Conservation (phyloP, 2,329 filamentous ascomycete genomes). For the Mycocentrospora acerina region DNA sequence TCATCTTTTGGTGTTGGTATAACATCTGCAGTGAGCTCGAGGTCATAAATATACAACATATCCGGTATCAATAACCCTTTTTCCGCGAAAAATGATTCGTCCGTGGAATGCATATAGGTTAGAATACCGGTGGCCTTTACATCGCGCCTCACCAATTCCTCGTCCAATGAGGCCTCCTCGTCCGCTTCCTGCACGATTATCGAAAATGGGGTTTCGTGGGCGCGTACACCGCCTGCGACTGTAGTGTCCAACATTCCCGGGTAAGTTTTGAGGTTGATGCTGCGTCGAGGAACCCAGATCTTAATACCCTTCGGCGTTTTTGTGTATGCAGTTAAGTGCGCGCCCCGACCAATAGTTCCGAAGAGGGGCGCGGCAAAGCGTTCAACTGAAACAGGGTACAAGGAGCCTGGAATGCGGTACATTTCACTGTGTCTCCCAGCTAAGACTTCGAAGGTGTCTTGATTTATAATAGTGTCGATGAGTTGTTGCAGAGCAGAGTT, state of each 20-base stretch:
- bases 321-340: constrained; percentile 39
- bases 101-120: constrained; percentile 80
- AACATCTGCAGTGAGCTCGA: constrained; percentile 24
- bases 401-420: constrained; percentile 44
- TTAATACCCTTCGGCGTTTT: constrained; percentile 55
- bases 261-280: constrained; percentile 77
- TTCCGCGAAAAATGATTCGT: constrained; percentile 68
- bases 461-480: constrained; percentile 1
- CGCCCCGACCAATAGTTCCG: constrained; percentile 41
- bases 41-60: constrained; percentile 37
- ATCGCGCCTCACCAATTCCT: constrained; percentile 17
- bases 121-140: constrained; percentile 59
- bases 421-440: constrained; percentile 2
- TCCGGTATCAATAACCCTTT: constrained; percentile 28
- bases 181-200: constrained; percentile 29
- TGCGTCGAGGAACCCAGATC: constrained; percentile 78
- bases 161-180: constrained; percentile 26
- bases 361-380: constrained; percentile 36
- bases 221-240: constrained; percentile 11
- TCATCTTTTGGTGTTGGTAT: constrained; percentile 53
- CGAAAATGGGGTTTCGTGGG: constrained; percentile 21
- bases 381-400: constrained; percentile 44
- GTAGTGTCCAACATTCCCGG: constrained; percentile 81
- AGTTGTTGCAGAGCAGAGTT: constrained; percentile 4
- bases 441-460: constrained; percentile 1